Evolutionary conservation across 345 rosid species (phyloP), one percentile per base, ranked within the genome.

Genomic region (Orychophragmus violaceus): DNA sequence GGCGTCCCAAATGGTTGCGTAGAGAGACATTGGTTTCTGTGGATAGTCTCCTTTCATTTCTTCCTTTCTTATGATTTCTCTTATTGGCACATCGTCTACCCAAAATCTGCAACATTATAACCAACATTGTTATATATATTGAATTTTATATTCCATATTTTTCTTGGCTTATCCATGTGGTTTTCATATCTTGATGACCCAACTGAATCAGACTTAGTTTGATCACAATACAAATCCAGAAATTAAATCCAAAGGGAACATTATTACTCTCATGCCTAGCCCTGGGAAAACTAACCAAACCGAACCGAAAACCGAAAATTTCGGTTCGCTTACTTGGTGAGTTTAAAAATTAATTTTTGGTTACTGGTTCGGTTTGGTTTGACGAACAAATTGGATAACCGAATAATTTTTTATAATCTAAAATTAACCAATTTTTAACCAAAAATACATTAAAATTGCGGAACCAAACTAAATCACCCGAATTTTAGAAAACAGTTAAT

Each of bases 1-100:
- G 4, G 91, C 99, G 52, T 94, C 99, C 99, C 99, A 94, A 14
- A 91, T 88, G 2, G 99, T 90, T 2, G 96, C 93, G 12, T 91
- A 94, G 10, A 94, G 58, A 1, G 90, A 74, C 99, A 94, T 91
- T 14, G 99, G 97, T 58, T 87, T 90, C 5, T 89, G 77, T 51
- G 99, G 96, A 59, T 76, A 94, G 25, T 93, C 99, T 4, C 81
- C 76, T 0, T 88, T 82, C 99, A 87, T 94, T 67, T 68, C 90
- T 8, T 76, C 82, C 5, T 36, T 83, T 16, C 86, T 74, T 16
- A 81, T 60, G 7, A 88, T 81, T 59, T 87, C 95, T 75, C 99
- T 69, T 19, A 94, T 87, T 1, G 97, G 99, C 32, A 88, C 82
- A 22, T 94, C 86, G 41, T 94, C 99, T 2, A 94, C 82, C 75